Conservation (phyloP, 176 grass and related monocot species). For the Rhynchospora tenuis region DNA sequence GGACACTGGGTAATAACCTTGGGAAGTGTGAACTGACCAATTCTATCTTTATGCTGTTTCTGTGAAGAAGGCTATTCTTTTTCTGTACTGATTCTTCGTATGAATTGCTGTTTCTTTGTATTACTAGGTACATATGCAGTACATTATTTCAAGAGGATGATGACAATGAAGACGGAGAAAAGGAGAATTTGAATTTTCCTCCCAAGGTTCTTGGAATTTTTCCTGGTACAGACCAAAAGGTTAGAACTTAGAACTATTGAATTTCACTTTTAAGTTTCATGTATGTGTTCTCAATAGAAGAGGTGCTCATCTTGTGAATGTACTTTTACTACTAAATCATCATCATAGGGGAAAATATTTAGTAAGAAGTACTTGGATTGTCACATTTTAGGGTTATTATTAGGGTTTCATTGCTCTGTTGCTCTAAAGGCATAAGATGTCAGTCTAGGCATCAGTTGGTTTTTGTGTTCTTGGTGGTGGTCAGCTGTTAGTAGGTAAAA, state of each 20-base stretch:
- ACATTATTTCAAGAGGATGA: conserved; percentile 61
- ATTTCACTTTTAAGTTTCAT: background rate
- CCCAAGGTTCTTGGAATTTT: conserved; percentile 56
- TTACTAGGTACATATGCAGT: conserved; percentile 65
- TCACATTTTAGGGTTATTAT: background rate
- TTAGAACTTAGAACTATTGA: background rate
- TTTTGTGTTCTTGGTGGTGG: background rate
- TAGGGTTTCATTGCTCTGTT: background rate
- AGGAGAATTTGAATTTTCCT: conserved; percentile 35
- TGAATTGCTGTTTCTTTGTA: conserved; percentile 21
- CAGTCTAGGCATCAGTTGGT: background rate
- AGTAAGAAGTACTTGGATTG: background rate
- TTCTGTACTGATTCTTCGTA: conserved; percentile 7
- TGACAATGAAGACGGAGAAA: conserved; percentile 35
- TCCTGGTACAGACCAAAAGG: conserved; percentile 66
- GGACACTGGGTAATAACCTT: background rate
- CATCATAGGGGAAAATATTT: background rate
- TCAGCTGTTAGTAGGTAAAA: background rate
- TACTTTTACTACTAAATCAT: too few species aligned
- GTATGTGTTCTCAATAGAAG: background rate
- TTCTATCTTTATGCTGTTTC: conserved; percentile 14
- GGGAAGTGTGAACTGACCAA: background rate
- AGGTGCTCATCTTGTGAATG: background rate
- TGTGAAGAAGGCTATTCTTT: background rate
- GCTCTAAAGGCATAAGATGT: background rate